Conservation (phyloP, 2,329 filamentous ascomycete species). For the Diaporthe batatas region DNA sequence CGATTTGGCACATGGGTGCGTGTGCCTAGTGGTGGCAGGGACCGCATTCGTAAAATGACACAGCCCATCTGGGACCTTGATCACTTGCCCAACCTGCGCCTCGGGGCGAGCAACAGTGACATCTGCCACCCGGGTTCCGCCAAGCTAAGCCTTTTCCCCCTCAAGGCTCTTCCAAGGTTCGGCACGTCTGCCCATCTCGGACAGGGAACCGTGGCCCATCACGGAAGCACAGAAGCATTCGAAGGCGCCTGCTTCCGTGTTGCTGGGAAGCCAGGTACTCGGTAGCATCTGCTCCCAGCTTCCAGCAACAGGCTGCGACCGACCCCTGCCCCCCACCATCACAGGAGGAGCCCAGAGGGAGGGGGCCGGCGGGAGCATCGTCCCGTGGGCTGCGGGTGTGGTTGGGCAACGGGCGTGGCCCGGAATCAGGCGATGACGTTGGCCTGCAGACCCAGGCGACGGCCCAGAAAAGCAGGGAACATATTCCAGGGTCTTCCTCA, state of each 20-base stretch:
- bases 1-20: not conserved
- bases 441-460: slow-evolving; percentile 37
- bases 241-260: not conserved
- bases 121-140: slow-evolving; percentile 26
- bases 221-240: slow-evolving; percentile 15
- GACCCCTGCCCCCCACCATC: slow-evolving; percentile 19
- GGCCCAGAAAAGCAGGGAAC: slow-evolving; percentile 40
- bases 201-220: slow-evolving; percentile 35
- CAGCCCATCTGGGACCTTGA: slow-evolving; percentile 37
- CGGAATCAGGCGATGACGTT: slow-evolving; percentile 41
- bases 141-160: slow-evolving; percentile 12
- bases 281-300: slow-evolving; percentile 14
- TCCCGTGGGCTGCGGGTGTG: slow-evolving; percentile 29
- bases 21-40: slow-evolving; percentile 16
- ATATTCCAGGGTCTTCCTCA: slow-evolving; percentile 14
- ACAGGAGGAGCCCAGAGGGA: slow-evolving; percentile 2
- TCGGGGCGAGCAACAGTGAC: slow-evolving; percentile 20
- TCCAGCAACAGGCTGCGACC: slow-evolving; percentile 14
- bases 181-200: slow-evolving; percentile 30
- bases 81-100: slow-evolving; percentile 40
- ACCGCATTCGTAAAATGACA: slow-evolving; percentile 35
- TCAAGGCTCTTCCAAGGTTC: slow-evolving; percentile 23
- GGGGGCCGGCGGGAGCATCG: slow-evolving; percentile 8
- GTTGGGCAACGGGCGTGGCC: slow-evolving; percentile 30
- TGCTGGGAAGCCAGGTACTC: not conserved